Conservation (phyloP, 2,329 filamentous ascomycete genomes). For the Diaporthe longicolla region DNA sequence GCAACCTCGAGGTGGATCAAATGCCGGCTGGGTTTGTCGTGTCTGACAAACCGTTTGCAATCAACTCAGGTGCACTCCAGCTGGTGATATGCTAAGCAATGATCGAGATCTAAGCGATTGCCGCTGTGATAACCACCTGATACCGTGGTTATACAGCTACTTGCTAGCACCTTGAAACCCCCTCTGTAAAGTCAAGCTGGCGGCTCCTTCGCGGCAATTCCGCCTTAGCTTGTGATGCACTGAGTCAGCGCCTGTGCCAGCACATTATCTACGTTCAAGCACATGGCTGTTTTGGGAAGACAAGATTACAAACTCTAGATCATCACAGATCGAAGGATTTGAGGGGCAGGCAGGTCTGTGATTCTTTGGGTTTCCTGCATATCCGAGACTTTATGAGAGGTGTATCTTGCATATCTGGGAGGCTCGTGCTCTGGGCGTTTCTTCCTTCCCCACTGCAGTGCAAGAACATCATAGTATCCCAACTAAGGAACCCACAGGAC, state of each 20-base stretch:
- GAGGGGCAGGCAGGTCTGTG: too few relatives aligned
- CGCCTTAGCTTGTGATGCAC: not conserved
- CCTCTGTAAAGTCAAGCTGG: not conserved
- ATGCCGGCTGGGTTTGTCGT: constrained; percentile 38
- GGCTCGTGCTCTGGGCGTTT: not conserved
- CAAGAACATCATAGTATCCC: too few relatives aligned
- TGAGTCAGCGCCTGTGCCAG: constrained; percentile 14
- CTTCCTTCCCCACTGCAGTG: not conserved
- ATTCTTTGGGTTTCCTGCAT: not conserved
- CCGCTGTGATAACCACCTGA: too few relatives aligned
- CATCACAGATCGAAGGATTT: not conserved
- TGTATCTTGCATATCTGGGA: not conserved
- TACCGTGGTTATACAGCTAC: too few relatives aligned
- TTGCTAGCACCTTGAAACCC: too few relatives aligned
- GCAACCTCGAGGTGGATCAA: constrained; percentile 24
- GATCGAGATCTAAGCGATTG: constrained; percentile 14
- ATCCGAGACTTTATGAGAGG: not conserved
- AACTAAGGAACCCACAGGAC: not conserved
- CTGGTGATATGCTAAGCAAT: not conserved
- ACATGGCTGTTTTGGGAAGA: not conserved
- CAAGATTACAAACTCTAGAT: not conserved
- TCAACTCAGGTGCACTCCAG: not conserved
- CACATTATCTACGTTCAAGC: not conserved
- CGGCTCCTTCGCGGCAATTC: not conserved
- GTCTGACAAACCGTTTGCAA: constrained; percentile 41